Conservation (phyloP, 225 moss, liverwort and hornwort species). For the Pseudoscleropodium purum region DNA sequence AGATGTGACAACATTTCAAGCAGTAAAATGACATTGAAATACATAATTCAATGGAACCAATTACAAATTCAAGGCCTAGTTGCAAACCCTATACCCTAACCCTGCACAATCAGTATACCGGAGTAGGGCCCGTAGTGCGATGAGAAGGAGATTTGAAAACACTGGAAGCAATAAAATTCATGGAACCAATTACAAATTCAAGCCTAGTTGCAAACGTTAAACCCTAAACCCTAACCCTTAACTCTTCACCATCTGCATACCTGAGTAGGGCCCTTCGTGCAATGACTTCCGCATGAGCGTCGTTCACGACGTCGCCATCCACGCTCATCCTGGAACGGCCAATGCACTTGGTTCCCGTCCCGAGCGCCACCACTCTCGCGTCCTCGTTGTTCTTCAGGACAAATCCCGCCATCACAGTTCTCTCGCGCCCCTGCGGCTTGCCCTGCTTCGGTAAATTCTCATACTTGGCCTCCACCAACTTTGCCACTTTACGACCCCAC, state of each 20-base stretch:
- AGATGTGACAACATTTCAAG: background rate
- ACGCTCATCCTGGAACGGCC: constrained; percentile 68
- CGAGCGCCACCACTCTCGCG: constrained; percentile 57
- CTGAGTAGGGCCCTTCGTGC: constrained; percentile 78
- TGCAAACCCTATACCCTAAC: background rate
- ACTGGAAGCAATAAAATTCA: background rate
- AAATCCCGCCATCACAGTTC: constrained; percentile 89
- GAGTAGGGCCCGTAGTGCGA: constrained; percentile 63
- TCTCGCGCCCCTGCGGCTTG: constrained; percentile 86
- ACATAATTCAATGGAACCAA: background rate
- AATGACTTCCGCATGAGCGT: constrained; percentile 88
- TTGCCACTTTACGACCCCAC: constrained; percentile 47
- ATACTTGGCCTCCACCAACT: constrained; percentile 62
- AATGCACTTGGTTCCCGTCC: constrained; percentile 94
- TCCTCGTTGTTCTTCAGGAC: constrained; percentile 21
- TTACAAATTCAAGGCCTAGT: background rate
- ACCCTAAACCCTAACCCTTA: background rate
- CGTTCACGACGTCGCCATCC: constrained; percentile 74
- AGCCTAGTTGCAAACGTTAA: background rate
- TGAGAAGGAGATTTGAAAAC: background rate
- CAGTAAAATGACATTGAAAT: background rate
- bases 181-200: background rate
- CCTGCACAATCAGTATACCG: constrained; percentile 15
- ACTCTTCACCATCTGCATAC: constrained; percentile 9
- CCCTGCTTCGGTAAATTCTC: constrained; percentile 69